A percentile compares a stretch with the other conserved stretches of the same genome.
These are phyloP conservation scores for Tricholoma sp. DNA, from an alignment of 768 basidiomycete species.

Conservation along the genomic window DNA sequence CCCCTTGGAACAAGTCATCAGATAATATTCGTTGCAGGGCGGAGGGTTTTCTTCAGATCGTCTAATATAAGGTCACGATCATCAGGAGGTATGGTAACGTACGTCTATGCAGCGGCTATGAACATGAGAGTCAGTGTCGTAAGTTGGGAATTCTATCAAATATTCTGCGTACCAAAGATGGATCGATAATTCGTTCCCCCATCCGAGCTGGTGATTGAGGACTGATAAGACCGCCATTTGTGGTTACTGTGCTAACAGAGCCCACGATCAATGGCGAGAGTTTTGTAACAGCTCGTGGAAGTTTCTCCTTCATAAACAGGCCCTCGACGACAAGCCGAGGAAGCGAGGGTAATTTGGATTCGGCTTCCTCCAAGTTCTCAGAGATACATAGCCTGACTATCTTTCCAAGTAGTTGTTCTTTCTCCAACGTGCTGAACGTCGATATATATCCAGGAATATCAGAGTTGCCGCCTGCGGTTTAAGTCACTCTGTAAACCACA, in stretches of 20 bases:
- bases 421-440: conserved; percentile 52
- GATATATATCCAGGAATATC: conserved; percentile 45
- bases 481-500: conserved; percentile 1
- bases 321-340: conserved; percentile 51
- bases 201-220: conserved; percentile 55
- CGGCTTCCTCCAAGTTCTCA: conserved; percentile 28
- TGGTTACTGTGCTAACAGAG: conserved; percentile 37
- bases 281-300: conserved; percentile 30
- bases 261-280: conserved; percentile 45
- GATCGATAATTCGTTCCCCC: conserved; percentile 50
- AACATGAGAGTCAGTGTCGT: background rate
- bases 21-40: conserved; percentile 81
- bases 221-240: conserved; percentile 60
- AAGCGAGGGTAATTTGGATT: conserved; percentile 43
- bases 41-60: conserved; percentile 62
- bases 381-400: conserved; percentile 56
- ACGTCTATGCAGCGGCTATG: conserved; percentile 77
- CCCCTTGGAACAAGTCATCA: conserved; percentile 81
- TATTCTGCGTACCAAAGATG: conserved; percentile 46
- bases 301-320: conserved; percentile 39
- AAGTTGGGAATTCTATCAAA: conserved; percentile 4
- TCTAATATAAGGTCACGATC: background rate
- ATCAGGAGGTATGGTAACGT: conserved; percentile 21
- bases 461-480: conserved; percentile 44
- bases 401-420: conserved; percentile 61